Evolutionary conservation across 495 filamentous ascomycete genomes (phyloP), one percentile per base, ranked within the genome.

Genomic region (Hyaloscypha finlandica): DNA sequence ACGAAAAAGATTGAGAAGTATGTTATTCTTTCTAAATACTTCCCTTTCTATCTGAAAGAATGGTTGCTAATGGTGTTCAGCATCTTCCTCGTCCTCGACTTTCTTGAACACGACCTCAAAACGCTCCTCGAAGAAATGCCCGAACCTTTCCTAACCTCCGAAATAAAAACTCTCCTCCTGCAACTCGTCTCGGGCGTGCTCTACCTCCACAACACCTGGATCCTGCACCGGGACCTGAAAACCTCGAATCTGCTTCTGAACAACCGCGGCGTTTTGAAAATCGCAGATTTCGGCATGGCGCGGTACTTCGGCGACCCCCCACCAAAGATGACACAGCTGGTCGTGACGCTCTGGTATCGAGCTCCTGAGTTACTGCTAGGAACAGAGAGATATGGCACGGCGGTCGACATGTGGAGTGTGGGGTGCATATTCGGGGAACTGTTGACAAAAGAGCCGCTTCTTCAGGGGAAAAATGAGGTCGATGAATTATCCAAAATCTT

Each of bases 271-370:
- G 89, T 91, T 76, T 89, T 98, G 79, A 97, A 97, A 77, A 87
- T 99, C 67, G 95, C 95, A 54, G 95, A 99, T 78, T 99, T 99
- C 72, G 95, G 95, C 76, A 97, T 99, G 91, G 94, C 95, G 5
- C 87, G 95, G 31, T 94, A 93, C 81, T 90, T 89, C 67, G 91
- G 91, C 37, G 90, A 95, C 71, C 92, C 92, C 16, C 86, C 89
- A 6, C 86, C 88, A 0, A 91, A 94, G 56, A 83, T 98, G 61
- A 97, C 95, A 9, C 91, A 95, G 76, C 87, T 98, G 22, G 94
- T 99, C 67, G 95, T 98, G 22, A 99, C 95, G 6, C 88, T 99
- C 8, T 99, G 95, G 95, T 99, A 99, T 77, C 90, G 95, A 32
- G 84, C 92, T 0, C 95, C 95, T 0, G 95, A 98, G 75, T 83